Conservation (phyloP, 805 yeast genomes). For the Candida multigemmis region DNA sequence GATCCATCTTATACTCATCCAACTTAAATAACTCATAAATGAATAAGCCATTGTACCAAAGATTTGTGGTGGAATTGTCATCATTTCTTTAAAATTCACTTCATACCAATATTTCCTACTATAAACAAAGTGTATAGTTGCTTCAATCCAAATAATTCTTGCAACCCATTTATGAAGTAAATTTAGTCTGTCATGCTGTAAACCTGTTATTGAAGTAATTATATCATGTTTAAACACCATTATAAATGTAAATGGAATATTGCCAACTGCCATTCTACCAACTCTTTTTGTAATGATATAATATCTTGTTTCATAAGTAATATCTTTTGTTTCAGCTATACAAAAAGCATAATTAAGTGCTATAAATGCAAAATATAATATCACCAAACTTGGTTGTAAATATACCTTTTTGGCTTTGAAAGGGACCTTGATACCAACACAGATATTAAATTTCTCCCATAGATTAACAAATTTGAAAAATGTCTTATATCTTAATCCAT, state of each 20-base stretch:
- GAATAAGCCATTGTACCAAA: slow-evolving; percentile 39
- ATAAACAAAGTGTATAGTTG: slow-evolving; percentile 25
- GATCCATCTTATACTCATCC: slow-evolving; percentile 25
- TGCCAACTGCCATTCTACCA: slow-evolving; percentile 30
- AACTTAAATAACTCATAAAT: slow-evolving; percentile 23
- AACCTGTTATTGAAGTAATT: slow-evolving; percentile 29
- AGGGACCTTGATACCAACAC: slow-evolving; percentile 13
- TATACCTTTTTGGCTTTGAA: slow-evolving; percentile 11
- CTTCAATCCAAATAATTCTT: slow-evolving; percentile 25
- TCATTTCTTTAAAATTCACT: slow-evolving; percentile 26
- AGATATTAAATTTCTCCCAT: slow-evolving; percentile 19
- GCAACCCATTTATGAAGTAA: slow-evolving; percentile 39
- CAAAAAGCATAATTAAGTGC: slow-evolving; percentile 20
- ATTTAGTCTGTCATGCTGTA: slow-evolving; percentile 28
- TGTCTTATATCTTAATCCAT: slow-evolving; percentile 6
- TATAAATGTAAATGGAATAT: slow-evolving; percentile 27
- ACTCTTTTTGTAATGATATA: slow-evolving; percentile 36
- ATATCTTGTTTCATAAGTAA: slow-evolving; percentile 26
- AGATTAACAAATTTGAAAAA: slow-evolving; percentile 17
- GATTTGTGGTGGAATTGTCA: slow-evolving; percentile 39
- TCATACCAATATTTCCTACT: slow-evolving; percentile 31
- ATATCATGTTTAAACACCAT: slow-evolving; percentile 31
- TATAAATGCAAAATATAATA: slow-evolving; percentile 16
- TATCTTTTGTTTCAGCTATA: slow-evolving; percentile 22
- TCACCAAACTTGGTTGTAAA: slow-evolving; percentile 32